Evolutionary conservation across 1,139 yeast genomes (phyloP), one percentile per base, ranked within the genome.

Genomic region (Taiozyma sp.): DNA sequence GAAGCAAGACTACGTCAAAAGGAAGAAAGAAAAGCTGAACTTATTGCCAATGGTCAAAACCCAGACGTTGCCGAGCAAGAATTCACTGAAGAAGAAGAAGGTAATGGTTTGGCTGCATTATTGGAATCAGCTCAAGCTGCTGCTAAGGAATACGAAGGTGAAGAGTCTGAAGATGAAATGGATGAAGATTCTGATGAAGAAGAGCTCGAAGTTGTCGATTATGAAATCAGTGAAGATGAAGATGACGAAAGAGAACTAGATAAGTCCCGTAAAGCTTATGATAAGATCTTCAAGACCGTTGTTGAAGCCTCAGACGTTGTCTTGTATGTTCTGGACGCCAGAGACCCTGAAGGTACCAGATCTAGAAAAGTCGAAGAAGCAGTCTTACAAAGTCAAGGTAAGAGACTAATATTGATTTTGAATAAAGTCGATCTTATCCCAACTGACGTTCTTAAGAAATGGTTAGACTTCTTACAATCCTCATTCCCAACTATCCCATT

Each of bases 311-410:
- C 97, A 2, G 98, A 92, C 70, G 97, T 93, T 52, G 77, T 93
- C 30, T 75, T 93, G 51, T 93, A 95, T 63, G 97, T 93, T 24
- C 75, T 93, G 65, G 99, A 93, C 71, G 97, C 99, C 4, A 84
- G 99, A 70, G 97, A 93, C 70, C 99, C 99, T 49, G 97, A 89
- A 68, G 84, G 92, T 36, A 93, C 99, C 6, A 81, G 99, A 66
- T 91, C 97, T 13, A 82, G 84, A 66, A 89, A 83, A 66, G 95
- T 93, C 41, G 99, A 93, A 73, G 87, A 89, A 66, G 89, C 96
- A 2, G 92, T 93, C 41, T 73, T 92, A 56, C 87, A 87, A 64
- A 80, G 83, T 60, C 85, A 83, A 56, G 88, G 88, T 53, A 93
- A 93, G 71, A 81, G 97, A 67, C 77, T 95, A 58, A 86, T 93